phyloP scores from a whole-genome alignment of 495 filamentous ascomycete genomes.

The Penicillium verhagenii region DNA sequence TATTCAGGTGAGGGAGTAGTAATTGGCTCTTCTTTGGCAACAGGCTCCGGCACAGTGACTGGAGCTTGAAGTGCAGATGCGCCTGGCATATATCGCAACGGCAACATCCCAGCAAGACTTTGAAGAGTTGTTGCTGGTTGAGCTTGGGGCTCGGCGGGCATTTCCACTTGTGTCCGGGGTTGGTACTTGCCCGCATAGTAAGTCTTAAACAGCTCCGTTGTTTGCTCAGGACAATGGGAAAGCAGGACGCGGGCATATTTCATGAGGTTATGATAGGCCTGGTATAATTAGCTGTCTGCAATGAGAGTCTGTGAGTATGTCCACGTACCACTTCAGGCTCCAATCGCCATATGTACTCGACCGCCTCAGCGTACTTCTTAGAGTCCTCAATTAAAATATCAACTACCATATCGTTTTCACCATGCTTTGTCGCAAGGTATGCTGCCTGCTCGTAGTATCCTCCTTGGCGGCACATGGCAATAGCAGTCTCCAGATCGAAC shows the following conservation, averaged over 20 bases:
- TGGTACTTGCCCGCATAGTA: conserved; percentile 88
- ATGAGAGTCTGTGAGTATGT: not conserved
- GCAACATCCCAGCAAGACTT: conserved; percentile 78
- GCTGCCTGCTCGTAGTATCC: conserved; percentile 98
- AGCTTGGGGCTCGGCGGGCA: conserved; percentile 48
- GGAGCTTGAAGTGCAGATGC: conserved; percentile 40
- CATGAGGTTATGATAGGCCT: conserved; percentile 90
- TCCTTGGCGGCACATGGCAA: conserved; percentile 95
- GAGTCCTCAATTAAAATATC: conserved; percentile 95
- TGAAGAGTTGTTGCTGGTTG: conserved; percentile 71
- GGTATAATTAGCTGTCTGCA: not conserved
- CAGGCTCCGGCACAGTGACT: conserved; percentile 34
- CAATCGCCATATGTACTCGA: conserved; percentile 86
- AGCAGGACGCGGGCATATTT: conserved; percentile 90
- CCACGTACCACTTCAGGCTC: conserved; percentile 73
- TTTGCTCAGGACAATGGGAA: conserved; percentile 73
- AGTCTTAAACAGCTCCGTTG: conserved; percentile 83
- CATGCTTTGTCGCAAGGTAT: conserved; percentile 90
- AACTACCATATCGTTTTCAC: conserved; percentile 89
- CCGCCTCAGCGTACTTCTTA: conserved; percentile 79
- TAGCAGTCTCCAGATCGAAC: conserved; percentile 96
- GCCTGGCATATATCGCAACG: conserved; percentile 78
- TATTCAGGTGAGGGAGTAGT: conserved; percentile 31
- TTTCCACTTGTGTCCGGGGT: conserved; percentile 65
- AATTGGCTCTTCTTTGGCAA: conserved; percentile 25